These are phyloP conservation scores for Apiospora kogelbergensis DNA, from an alignment of 2,329 filamentous ascomycete genomes.

Conservation along the genomic window DNA sequence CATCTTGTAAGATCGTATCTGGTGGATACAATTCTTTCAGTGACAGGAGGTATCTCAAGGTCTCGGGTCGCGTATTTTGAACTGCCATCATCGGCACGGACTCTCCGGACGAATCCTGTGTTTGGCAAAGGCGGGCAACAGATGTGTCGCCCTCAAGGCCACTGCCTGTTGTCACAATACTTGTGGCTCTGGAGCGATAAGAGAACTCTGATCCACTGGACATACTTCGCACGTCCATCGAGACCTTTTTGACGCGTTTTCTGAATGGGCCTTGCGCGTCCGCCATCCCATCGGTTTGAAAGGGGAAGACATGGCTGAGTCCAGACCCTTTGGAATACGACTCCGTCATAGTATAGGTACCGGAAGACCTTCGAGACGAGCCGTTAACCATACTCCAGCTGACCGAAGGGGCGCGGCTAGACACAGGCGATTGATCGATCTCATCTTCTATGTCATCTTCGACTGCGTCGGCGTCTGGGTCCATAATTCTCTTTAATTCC, in stretches of 20 bases:
- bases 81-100: slow-evolving; percentile 88
- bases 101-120: slow-evolving; percentile 70
- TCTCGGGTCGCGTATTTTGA: slow-evolving; percentile 67
- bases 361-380: slow-evolving; percentile 42
- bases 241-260: slow-evolving; percentile 73
- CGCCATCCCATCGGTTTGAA: slow-evolving; percentile 61
- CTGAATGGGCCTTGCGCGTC: slow-evolving; percentile 35
- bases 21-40: slow-evolving; percentile 74
- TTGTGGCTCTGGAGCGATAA: slow-evolving; percentile 76
- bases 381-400: slow-evolving; percentile 50
- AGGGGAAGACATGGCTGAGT: slow-evolving; percentile 88
- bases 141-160: slow-evolving; percentile 84
- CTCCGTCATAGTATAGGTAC: slow-evolving; percentile 44
- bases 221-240: slow-evolving; percentile 85
- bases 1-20: slow-evolving; percentile 73
- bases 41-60: slow-evolving; percentile 77
- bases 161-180: slow-evolving; percentile 71
- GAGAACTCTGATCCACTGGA: slow-evolving; percentile 86
- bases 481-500: slow-evolving; percentile 76
- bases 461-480: slow-evolving; percentile 59
- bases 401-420: slow-evolving; percentile 45
- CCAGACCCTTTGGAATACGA: slow-evolving; percentile 56
- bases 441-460: slow-evolving; percentile 46
- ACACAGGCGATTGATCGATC: slow-evolving; percentile 34
- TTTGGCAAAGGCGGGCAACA: slow-evolving; percentile 73